These are phyloP conservation scores for Nissolia schottii DNA, from an alignment of 306 rosid genomes.

Conservation along the genomic window DNA sequence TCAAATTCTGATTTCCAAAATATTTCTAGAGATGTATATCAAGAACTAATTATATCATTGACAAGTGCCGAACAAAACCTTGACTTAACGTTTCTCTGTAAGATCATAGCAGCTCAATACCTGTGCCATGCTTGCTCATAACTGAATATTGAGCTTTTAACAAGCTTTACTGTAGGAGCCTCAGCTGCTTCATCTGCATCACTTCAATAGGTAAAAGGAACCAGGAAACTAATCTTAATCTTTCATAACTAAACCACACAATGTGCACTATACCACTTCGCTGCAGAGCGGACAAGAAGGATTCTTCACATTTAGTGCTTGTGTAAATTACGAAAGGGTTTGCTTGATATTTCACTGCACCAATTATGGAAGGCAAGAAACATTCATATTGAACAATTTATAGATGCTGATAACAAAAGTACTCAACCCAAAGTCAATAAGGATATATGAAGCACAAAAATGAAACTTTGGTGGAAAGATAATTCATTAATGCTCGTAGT, in stretches of 20 bases:
- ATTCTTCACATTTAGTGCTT: slow-evolving; percentile 85
- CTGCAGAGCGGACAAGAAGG: slow-evolving; percentile 86
- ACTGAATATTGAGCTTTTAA: slow-evolving; percentile 89
- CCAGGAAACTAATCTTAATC: slow-evolving; percentile 14
- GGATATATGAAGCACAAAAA: not conserved
- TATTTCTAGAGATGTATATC: slow-evolving; percentile 4
- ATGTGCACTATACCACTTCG: slow-evolving; percentile 59
- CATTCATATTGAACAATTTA: slow-evolving; percentile 9
- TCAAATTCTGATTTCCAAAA: slow-evolving; percentile 6
- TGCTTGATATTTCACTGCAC: slow-evolving; percentile 92
- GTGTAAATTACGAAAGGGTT: slow-evolving; percentile 80
- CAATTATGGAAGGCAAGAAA: slow-evolving; percentile 24
- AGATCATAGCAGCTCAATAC: slow-evolving; percentile 41
- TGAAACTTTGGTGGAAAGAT: not conserved
- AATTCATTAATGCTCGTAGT: slow-evolving; percentile 2
- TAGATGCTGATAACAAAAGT: slow-evolving; percentile 6
- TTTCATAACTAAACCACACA: slow-evolving; percentile 12
- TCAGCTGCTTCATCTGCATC: slow-evolving; percentile 66
- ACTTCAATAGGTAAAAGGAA: slow-evolving; percentile 38
- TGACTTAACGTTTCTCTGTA: not conserved
- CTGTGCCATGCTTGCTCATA: slow-evolving; percentile 99
- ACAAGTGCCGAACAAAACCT: slow-evolving; percentile 10
- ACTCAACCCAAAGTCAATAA: not conserved
- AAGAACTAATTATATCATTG: not conserved
- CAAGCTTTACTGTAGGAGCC: slow-evolving; percentile 72